Evolutionary conservation across 306 rosid genomes (phyloP).

Genomic region (Begonia loranthoides): DNA sequence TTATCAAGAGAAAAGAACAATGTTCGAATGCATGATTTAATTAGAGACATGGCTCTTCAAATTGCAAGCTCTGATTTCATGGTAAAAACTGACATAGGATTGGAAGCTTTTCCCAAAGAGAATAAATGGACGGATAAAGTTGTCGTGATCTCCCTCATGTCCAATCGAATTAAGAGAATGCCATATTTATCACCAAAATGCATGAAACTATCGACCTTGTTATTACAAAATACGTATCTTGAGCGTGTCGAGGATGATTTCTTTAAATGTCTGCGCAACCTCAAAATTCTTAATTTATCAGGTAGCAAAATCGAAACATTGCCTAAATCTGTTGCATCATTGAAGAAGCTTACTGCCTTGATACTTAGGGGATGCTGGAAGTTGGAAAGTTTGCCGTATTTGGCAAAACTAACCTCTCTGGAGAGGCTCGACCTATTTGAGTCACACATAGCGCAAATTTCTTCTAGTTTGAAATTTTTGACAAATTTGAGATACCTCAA

Average conservation of each 20-base stretch:
- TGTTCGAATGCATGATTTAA: constrained; percentile 12
- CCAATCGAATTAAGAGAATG: not conserved
- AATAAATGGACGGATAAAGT: constrained; percentile 7
- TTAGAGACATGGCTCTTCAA: constrained; percentile 7
- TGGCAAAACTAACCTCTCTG: not conserved
- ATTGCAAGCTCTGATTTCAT: not conserved
- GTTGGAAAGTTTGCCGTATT: not conserved
- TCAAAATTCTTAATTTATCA: too few relatives aligned
- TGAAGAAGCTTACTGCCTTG: constrained; percentile 4
- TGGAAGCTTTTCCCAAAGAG: constrained; percentile 1
- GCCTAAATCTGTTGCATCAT: constrained; percentile 1
- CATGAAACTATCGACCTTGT: constrained; percentile 1
- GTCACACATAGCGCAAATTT: constrained; percentile 1
- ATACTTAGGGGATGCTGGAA: not conserved
- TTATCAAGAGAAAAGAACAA: not conserved
- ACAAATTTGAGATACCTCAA: constrained; percentile 1
- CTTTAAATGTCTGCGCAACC: not conserved
- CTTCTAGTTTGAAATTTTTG: constrained; percentile 3
- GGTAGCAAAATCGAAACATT: not conserved
- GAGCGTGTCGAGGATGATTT: not conserved
- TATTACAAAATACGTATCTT: not conserved
- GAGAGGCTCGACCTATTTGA: not conserved
- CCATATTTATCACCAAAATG: not conserved
- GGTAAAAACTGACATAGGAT: not conserved
- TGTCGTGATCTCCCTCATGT: not conserved